Base-by-base conservation (phyloP, 1,139 yeast species). In the Yamadazyma conglobata region DNA sequence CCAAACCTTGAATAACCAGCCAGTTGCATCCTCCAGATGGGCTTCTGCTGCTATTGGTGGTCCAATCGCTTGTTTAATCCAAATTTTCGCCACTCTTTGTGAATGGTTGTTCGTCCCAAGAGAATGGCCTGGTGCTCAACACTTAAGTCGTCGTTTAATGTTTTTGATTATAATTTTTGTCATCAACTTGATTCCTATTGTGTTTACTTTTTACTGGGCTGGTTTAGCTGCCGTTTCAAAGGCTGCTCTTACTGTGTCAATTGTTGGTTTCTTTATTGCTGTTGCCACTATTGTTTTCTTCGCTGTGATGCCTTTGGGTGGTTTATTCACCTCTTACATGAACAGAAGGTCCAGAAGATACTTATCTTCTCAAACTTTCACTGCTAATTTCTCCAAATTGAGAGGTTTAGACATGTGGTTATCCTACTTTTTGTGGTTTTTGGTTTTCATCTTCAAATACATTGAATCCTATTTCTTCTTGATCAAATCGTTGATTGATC, bases 81-180 rank as follows among this genome's bases (percentile, higher is more conserved):
- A 91, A 65, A 74, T 93, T 42, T 47, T 77, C 39, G 98, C 98
- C 30, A 91, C 98, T 14, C 38, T 88, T 30, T 78, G 85, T 50
- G 98, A 91, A 64, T 93, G 96, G 96, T 72, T 80, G 58, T 91
- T 87, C 55, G 98, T 91, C 42, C 98, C 98, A 42, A 81, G 97
- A 66, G 79, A 83, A 52, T 91, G 98, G 98, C 94, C 97, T 19
- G 98, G 98, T 62, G 97, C 97, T 60, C 97, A 91, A 66, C 96
- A 87, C 58, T 76, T 91, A 57, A 68, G 88, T 29, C 84, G 96
- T 62, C 84, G 98, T 58, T 70, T 91, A 50, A 52, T 80, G 68
- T 84, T 89, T 56, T 63, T 91, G 56, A 48, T 81, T 35, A 46
- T 78, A 32, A 75, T 89, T 42, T 69, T 89, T 40, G 64, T 72